Evolutionary conservation across 2,329 filamentous ascomycete genomes (phyloP).

Genomic region (Colletotrichum sp.): DNA sequence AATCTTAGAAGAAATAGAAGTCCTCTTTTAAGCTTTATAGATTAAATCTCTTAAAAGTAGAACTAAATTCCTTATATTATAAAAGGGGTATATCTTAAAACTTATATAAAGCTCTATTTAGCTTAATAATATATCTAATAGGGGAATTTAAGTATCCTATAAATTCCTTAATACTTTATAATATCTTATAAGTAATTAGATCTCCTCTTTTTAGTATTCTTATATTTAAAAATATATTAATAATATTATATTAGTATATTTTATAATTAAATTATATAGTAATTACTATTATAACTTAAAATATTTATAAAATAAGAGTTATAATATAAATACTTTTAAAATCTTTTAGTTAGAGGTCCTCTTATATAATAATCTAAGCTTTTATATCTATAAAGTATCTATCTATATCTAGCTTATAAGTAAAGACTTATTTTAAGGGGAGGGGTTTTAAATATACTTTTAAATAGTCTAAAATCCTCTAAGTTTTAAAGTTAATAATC

Average conservation of each 20-base stretch:
- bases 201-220: not conserved
- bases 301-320: not conserved
- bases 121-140: not conserved
- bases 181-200: not conserved
- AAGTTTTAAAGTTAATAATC: not conserved
- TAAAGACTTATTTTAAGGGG: not conserved
- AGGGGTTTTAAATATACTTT: not conserved
- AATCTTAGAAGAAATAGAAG: too few species aligned
- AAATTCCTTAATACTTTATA: not conserved
- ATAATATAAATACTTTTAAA: not conserved
- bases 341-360: rapidly evolving
- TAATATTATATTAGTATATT: not conserved
- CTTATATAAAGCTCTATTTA: not conserved
- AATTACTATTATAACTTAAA: not conserved
- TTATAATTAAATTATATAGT: not conserved
- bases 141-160: not conserved
- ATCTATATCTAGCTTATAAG: not conserved
- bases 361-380: not conserved
- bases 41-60: too few species aligned
- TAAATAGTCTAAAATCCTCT: not conserved
- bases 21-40: too few species aligned
- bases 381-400: not conserved
- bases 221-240: not conserved
- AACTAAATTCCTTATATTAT: not conserved
- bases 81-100: not conserved